Evolutionary conservation across 2,329 filamentous ascomycete genomes (phyloP).

Genomic region (Geoglossum cookeanum): DNA sequence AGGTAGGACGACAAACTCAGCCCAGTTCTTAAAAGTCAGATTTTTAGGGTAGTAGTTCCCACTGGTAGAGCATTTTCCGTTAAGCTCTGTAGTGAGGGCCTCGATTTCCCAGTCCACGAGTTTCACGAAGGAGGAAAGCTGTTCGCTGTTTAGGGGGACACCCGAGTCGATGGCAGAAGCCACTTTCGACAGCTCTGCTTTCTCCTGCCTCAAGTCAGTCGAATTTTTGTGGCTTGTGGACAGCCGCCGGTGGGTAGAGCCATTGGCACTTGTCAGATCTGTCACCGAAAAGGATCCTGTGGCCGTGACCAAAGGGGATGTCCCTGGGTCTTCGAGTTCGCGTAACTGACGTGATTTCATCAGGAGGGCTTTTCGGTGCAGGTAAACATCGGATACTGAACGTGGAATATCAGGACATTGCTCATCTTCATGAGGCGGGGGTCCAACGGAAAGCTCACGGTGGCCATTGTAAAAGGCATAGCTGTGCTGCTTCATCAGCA

Average conservation of each 20-base stretch:
- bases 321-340: constrained; percentile 18
- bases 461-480: constrained; percentile 67
- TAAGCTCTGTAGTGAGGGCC: constrained; percentile 42
- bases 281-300: background rate
- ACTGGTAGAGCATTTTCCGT: constrained; percentile 34
- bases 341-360: constrained; percentile 38
- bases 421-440: background rate
- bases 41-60: constrained; percentile 46
- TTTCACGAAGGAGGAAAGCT: constrained; percentile 43
- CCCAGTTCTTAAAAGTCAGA: constrained; percentile 43
- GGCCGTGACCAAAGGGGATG: background rate
- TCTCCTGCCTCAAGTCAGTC: constrained; percentile 11
- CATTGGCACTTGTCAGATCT: background rate
- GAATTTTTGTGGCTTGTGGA: background rate
- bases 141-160: constrained; percentile 38
- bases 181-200: constrained; percentile 40
- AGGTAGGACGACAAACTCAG: constrained; percentile 55
- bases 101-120: constrained; percentile 49
- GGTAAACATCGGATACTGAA: constrained; percentile 38
- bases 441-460: constrained; percentile 16
- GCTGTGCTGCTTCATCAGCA: constrained; percentile 72
- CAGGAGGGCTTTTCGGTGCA: constrained; percentile 25
- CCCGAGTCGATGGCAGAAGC: constrained; percentile 41
- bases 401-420: background rate
- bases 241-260: background rate